Evolutionary conservation across 352 stramenopile genomes (phyloP).

Genomic region (Phytophthora pisi): DNA sequence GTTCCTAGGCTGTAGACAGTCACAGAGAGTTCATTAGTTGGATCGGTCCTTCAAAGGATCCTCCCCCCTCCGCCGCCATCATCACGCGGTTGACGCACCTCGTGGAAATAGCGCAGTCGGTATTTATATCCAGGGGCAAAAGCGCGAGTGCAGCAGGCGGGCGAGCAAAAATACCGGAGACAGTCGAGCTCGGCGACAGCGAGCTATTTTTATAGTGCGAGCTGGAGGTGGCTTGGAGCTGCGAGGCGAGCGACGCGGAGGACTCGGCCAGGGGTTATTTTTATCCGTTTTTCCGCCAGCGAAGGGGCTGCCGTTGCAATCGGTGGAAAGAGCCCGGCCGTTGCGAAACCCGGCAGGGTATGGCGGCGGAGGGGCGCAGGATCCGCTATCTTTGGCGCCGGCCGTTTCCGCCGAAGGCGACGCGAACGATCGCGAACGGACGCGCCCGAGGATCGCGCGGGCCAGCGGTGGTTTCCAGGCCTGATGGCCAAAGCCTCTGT

Average conservation of each 20-base stretch:
- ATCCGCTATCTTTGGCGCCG: conserved; percentile 15
- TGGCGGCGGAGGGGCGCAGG: background rate
- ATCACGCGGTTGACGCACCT: conserved; percentile 31
- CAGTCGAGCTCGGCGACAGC: conserved; percentile 11
- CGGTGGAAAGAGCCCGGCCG: conserved; percentile 31
- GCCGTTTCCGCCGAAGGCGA: conserved; percentile 1
- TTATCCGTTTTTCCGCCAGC: conserved; percentile 41
- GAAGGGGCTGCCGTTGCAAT: conserved; percentile 41
- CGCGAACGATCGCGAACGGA: background rate
- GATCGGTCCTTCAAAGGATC: background rate
- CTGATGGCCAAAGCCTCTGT: too few species aligned
- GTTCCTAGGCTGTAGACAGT: conserved; percentile 3
- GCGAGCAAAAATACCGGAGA: conserved; percentile 28
- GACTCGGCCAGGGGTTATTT: conserved; percentile 34
- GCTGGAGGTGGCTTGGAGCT: background rate
- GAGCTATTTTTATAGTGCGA: conserved; percentile 47
- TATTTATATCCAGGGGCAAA: conserved; percentile 41
- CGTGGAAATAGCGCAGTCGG: conserved; percentile 36
- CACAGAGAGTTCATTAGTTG: conserved; percentile 1
- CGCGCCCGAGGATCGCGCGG: background rate
- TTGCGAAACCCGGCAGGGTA: conserved; percentile 34
- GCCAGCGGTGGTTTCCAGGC: background rate
- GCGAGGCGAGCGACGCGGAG: too few species aligned
- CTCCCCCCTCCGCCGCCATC: background rate
- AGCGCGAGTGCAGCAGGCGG: conserved; percentile 20